Evolutionary conservation across 164 flowering plant species (phyloP), one percentile per base, ranked within the genome.

Genomic region (Kingdonia uniflora): DNA sequence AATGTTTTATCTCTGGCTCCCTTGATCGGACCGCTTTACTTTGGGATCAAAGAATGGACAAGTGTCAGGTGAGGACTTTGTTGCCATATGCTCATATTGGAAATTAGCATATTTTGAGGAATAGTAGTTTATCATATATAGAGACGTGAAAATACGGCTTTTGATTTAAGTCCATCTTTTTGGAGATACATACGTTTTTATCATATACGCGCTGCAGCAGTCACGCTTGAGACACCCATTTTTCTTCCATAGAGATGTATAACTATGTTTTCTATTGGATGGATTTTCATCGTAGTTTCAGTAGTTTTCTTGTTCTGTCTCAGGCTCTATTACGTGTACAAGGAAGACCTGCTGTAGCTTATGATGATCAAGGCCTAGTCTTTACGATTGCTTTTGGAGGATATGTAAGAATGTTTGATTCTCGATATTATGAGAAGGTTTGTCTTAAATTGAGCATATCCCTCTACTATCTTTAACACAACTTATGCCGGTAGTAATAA

Each of bases 11-110:
- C 50, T 94, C 99, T 43, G 99, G 96, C 39, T 89, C 99, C 50
- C 95, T 94, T 48, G 99, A 94, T 76, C 77, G 96, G 45, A 87
- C 97, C 59, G 95, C 89, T 69, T 38, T 94, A 67, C 85, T 89
- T 25, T 92, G 99, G 99, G 99, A 92, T 77, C 99, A 92, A 71
- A 68, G 95, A 54, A 84, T 80, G 44, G 99, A 92, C 56, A 92
- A 92, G 63, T 92, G 97, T 62, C 99, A 92, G 91, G 99, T 85
- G 17, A 21, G 52, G 49, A 13, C 52, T 5, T 55, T 29, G 14
- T 49, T 35, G 23, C 35, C 40, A 21, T 20, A 6, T 19, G 26
- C 16, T 56, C n/a, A 40, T 26, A 39, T 51, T 39, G 13, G 35
- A 29, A 8, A 29, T 29, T 29, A 3, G 35, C 35, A 29, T 29